phyloP scores from a whole-genome alignment of 1,284 basidiomycete genomes.

The Rhodotorula glutinis region DNA sequence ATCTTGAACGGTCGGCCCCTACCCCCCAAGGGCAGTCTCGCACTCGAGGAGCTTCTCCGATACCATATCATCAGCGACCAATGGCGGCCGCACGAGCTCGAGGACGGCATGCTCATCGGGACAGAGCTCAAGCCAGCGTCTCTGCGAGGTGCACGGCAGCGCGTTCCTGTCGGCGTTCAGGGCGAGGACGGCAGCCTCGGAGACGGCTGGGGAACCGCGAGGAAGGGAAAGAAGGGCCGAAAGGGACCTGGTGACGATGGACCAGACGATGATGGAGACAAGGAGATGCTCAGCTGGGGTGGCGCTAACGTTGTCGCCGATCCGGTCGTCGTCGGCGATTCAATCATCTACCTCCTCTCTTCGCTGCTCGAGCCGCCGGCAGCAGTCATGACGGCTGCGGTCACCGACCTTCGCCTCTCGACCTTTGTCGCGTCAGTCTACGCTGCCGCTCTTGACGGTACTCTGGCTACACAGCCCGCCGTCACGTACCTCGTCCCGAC shows the following conservation, averaged over 20 bases:
- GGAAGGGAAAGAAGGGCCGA: conserved; percentile 26
- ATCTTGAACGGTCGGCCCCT: conserved; percentile 48
- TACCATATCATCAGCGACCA: conserved; percentile 86
- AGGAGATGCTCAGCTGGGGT: conserved; percentile 68
- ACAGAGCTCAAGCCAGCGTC: conserved; percentile 70
- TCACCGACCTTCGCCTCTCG: conserved; percentile 78
- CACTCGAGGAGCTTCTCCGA: conserved; percentile 61
- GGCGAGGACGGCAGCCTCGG: conserved; percentile 42
- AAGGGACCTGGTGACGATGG: conserved; percentile 44
- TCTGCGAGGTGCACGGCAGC: conserved; percentile 66
- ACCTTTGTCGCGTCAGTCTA: conserved; percentile 86
- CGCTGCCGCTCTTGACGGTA: conserved; percentile 68
- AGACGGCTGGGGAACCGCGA: conserved; percentile 43
- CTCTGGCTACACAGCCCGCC: conserved; percentile 59
- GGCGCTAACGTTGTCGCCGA: conserved; percentile 76
- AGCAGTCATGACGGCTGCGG: conserved; percentile 74
- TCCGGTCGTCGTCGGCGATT: conserved; percentile 69
- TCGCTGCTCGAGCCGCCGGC: conserved; percentile 75
- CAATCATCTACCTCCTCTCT: conserved; percentile 85
- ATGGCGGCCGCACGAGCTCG: conserved; percentile 65
- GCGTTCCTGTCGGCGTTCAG: conserved; percentile 66
- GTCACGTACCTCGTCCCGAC: conserved; percentile 83
- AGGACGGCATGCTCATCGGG: conserved; percentile 69
- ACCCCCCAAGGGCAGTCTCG: conserved; percentile 63
- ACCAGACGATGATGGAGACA: conserved; percentile 23